Percentiles rank a stretch among this genome's conserved stretches.
phyloP scores from a whole-genome alignment of 306 rosid species.

The Gastrolobium bilobum region DNA sequence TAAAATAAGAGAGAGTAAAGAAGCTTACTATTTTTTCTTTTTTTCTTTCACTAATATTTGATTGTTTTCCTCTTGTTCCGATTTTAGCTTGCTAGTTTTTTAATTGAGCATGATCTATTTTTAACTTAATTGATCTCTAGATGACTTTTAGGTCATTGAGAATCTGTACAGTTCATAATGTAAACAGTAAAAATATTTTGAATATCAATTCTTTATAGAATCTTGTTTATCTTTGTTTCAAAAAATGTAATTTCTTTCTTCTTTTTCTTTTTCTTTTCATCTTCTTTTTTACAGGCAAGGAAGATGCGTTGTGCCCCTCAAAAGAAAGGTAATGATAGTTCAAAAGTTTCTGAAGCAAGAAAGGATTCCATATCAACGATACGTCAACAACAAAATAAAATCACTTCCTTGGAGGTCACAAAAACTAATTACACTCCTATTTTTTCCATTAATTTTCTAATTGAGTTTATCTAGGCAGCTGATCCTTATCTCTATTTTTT shows the following conservation, averaged over 20 bases:
- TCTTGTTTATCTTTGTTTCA: conserved; percentile 25
- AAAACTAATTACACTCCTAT: conserved; percentile 32
- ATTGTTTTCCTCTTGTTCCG: conserved; percentile 9
- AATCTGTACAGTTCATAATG: conserved; percentile 17
- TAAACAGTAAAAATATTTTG: background rate
- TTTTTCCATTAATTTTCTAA: conserved; percentile 35
- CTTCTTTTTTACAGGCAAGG: conserved; percentile 55
- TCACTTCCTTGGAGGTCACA: conserved; percentile 56
- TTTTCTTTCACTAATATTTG: conserved; percentile 6
- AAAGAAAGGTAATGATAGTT: conserved; percentile 57
- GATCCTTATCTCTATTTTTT: conserved; percentile 36
- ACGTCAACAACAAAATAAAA: conserved; percentile 49
- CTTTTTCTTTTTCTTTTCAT: background rate
- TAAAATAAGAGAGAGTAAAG: conserved; percentile 15
- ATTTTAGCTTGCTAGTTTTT: conserved; percentile 33
- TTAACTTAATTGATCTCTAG: conserved; percentile 4
- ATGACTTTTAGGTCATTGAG: conserved; percentile 26
- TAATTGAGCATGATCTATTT: background rate
- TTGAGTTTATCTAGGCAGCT: conserved; percentile 16
- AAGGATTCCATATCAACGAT: conserved; percentile 55
- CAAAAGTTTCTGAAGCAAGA: conserved; percentile 56
- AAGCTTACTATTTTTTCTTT: conserved; percentile 1
- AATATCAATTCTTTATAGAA: conserved; percentile 2
- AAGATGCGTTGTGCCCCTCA: conserved; percentile 75
- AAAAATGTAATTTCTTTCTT: conserved; percentile 32